phyloP scores from a whole-genome alignment of 768 basidiomycete species.

The Hemileccinum impolitum region DNA sequence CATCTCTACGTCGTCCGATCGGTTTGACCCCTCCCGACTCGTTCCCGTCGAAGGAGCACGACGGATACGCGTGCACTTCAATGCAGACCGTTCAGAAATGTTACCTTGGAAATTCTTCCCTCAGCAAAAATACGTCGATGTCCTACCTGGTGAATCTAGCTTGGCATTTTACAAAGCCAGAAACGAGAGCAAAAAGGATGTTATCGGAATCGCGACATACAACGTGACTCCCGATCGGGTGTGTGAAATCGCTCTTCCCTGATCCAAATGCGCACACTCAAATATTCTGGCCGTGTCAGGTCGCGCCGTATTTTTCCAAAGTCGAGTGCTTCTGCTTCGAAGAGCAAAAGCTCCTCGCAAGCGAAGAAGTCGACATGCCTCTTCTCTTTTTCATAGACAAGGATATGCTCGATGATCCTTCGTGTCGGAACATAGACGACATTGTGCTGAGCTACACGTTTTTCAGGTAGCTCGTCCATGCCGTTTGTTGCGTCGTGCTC shows the following conservation, averaged over 20 bases:
- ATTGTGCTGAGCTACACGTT: conserved; percentile 96
- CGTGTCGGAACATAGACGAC: conserved; percentile 83
- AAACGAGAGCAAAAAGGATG: conserved; percentile 79
- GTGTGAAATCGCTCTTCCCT: conserved; percentile 24
- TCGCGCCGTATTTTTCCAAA: conserved; percentile 98
- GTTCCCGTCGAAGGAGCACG: conserved; percentile 65
- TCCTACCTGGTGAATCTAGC: conserved; percentile 93
- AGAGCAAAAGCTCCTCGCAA: conserved; percentile 91
- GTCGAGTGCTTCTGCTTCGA: conserved; percentile 99
- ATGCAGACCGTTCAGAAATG: conserved; percentile 84
- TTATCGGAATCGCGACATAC: conserved; percentile 98
- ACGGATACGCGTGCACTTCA: conserved; percentile 93
- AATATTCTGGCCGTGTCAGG: conserved; percentile 39
- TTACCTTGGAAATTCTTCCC: conserved; percentile 94
- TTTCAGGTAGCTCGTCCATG: conserved; percentile 61
- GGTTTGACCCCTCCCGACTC: conserved; percentile 81
- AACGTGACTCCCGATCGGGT: conserved; percentile 98
- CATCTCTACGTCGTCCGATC: conserved; percentile 54
- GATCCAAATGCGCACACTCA: not conserved
- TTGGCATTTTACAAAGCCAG: conserved; percentile 94
- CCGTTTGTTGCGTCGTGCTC: not conserved
- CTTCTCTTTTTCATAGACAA: conserved; percentile 98
- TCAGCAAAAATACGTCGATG: conserved; percentile 84
- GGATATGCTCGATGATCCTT: conserved; percentile 90
- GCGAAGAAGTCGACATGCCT: conserved; percentile 98